A percentile compares a stretch with the other conserved stretches of the same genome.
Evolutionary conservation across 2,329 filamentous ascomycete species (phyloP).

Genomic region (Tolypocladium inflatum): DNA sequence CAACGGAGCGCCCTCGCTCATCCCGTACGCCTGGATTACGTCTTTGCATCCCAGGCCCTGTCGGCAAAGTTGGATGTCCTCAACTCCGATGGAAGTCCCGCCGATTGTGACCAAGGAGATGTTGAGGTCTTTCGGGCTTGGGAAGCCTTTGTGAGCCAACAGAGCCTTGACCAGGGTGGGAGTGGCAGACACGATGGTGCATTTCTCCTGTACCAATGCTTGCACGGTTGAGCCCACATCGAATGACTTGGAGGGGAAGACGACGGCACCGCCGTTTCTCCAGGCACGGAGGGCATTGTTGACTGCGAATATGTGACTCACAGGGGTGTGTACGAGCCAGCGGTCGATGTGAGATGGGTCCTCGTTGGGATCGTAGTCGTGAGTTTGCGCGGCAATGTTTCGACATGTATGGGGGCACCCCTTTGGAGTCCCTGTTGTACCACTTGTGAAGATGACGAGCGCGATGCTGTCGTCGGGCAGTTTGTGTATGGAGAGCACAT

Average conservation of each 20-base stretch:
- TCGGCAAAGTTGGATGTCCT: slow-evolving; percentile 22
- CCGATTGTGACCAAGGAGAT: slow-evolving; percentile 24
- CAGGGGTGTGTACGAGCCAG: slow-evolving; percentile 28
- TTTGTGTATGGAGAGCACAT: neutral
- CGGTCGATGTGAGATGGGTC: slow-evolving; percentile 14
- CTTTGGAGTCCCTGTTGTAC: slow-evolving; percentile 38
- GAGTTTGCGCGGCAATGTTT: slow-evolving; percentile 27
- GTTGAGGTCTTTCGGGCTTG: slow-evolving; percentile 14
- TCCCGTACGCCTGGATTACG: slow-evolving; percentile 30
- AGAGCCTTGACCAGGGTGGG: slow-evolving; percentile 24
- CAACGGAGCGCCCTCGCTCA: slow-evolving; percentile 34
- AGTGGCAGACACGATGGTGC: slow-evolving; percentile 30
- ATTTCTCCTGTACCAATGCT: slow-evolving; percentile 21
- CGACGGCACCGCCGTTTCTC: slow-evolving; percentile 21
- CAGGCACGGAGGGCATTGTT: slow-evolving; percentile 28
- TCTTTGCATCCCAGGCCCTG: slow-evolving; percentile 19
- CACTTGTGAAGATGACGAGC: slow-evolving; percentile 38
- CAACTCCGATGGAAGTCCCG: slow-evolving; percentile 18
- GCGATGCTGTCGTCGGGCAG: slow-evolving; percentile 13
- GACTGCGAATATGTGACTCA: slow-evolving; percentile 28
- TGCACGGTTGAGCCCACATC: slow-evolving; percentile 20
- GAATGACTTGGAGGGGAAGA: slow-evolving; percentile 26
- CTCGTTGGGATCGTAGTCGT: slow-evolving; percentile 24
- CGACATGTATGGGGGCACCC: slow-evolving; percentile 30
- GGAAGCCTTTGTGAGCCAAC: slow-evolving; percentile 18